Conservation (phyloP, 1,139 yeast genomes). For the Hyphopichia khmerensis region DNA sequence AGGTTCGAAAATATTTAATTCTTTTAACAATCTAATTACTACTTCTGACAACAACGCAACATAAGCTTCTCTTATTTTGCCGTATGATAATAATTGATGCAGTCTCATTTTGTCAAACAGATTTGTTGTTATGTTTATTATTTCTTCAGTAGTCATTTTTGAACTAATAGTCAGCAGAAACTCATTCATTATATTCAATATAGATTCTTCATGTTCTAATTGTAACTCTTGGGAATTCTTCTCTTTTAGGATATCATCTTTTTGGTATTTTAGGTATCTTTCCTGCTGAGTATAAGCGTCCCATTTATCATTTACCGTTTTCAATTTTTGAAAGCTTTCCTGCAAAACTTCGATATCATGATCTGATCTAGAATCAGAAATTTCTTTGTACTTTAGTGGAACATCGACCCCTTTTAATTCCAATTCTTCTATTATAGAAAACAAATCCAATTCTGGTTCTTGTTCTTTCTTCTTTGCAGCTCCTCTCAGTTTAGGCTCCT, state of each 20-base stretch:
- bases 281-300: slow-evolving; percentile 18
- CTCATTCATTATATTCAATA: background rate
- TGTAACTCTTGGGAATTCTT: background rate
- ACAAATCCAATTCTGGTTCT: slow-evolving; percentile 16
- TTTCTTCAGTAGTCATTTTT: background rate
- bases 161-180: background rate
- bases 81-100: background rate
- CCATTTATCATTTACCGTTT: slow-evolving; percentile 14
- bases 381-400: slow-evolving; percentile 23
- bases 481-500: slow-evolving; percentile 3
- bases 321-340: slow-evolving; percentile 14
- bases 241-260: slow-evolving; percentile 3
- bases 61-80: background rate
- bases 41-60: background rate
- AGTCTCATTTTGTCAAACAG: background rate
- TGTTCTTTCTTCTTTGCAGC: slow-evolving; percentile 4
- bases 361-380: slow-evolving; percentile 17
- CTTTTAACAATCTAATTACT: background rate
- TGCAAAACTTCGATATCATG: slow-evolving; percentile 8
- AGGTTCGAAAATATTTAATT: background rate
- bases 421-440: slow-evolving; percentile 25
- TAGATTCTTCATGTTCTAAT: background rate
- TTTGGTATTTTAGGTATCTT: slow-evolving; percentile 15
- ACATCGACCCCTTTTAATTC: slow-evolving; percentile 26
- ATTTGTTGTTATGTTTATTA: background rate